Base-by-base conservation (phyloP, 352 stramenopile genomes). In the Plasmopara halstedii region DNA sequence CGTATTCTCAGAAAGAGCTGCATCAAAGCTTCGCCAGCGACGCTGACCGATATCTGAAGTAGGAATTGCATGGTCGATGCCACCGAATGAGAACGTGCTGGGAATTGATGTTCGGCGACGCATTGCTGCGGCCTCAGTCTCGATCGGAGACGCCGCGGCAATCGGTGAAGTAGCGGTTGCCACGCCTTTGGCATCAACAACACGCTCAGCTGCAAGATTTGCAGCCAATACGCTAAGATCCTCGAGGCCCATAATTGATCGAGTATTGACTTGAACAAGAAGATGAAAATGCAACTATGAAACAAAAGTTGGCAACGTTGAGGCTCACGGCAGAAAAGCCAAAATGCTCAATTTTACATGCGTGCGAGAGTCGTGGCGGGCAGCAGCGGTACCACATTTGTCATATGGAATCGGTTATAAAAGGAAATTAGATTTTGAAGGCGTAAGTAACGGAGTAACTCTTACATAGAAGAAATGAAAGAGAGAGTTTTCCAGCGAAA, bases 101-200 rank as follows among this genome's bases (percentile, higher is more conserved):
- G 76, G 76, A 43, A 88, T 83, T 29, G 73, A 85, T 17, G 76
- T 83, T 25, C 75, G 75, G 1, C 75, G 72, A 0, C 70, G 62
- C 9, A 62, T 20, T 13, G 61, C 56, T 6, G 45, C 46, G 1
- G 42, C 47, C 14, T 74, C 58, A 13, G 57, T 61, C 32, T 73
- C 58, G 6, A 68, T 40, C 9, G 42, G 46, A 11, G 39, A 40
- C 15, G 34, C 18, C 6, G 34, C 15, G 4, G 18, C 19, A 11
- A 22, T 27, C n/a, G 45, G 23, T 5, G 23, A 18, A 9, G 50
- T 22, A 13, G 36, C 29, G 9, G 42, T 21, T 14, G 48, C 11
- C 11, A 47, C 37, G 19, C 26, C 52, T 35, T 60, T 66, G 15
- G 7, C 44, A 19, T 46, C 42, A 13, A 66, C 43, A 20, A 59